Conservation (phyloP, 1,139 yeast species). For the Yamadazyma triangularis region DNA sequence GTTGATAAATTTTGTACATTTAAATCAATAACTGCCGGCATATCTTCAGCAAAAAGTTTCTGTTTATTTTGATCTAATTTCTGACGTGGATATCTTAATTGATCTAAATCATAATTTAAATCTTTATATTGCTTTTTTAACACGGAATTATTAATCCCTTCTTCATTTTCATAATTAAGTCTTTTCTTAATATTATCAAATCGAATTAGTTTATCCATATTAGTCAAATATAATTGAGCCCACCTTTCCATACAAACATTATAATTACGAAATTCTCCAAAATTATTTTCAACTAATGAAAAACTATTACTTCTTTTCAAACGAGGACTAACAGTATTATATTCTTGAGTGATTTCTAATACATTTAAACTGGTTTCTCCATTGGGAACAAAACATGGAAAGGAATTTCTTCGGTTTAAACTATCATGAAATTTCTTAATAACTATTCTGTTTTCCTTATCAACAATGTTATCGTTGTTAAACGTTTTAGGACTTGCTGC, state of each 20-base stretch:
- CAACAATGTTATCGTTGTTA: not conserved
- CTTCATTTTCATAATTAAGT: slow-evolving; percentile 5
- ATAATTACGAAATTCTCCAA: not conserved
- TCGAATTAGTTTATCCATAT: slow-evolving; percentile 18
- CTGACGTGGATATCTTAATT: slow-evolving; percentile 25
- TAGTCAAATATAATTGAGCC: slow-evolving; percentile 17
- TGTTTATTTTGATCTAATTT: slow-evolving; percentile 26
- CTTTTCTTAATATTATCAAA: slow-evolving; percentile 16
- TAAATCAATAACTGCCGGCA: slow-evolving; percentile 32
- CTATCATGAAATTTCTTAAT: slow-evolving; percentile 8
- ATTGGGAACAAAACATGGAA: slow-evolving; percentile 23
- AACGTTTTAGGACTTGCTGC: not conserved
- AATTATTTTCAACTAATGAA: slow-evolving; percentile 3
- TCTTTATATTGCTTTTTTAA: slow-evolving; percentile 22
- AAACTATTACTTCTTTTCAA: slow-evolving; percentile 7
- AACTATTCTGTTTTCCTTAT: too few relatives aligned
- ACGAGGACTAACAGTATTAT: slow-evolving; percentile 2
- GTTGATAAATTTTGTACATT: slow-evolving; percentile 64
- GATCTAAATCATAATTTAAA: slow-evolving; percentile 29
- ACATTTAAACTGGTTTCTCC: slow-evolving; percentile 28
- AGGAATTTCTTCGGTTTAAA: slow-evolving; percentile 43
- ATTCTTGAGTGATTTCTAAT: slow-evolving; percentile 19
- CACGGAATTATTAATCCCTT: slow-evolving; percentile 10
- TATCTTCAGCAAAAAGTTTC: slow-evolving; percentile 29
- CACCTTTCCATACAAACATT: slow-evolving; percentile 22